A percentile compares a stretch with the other conserved stretches of the same genome.
Evolutionary conservation across 768 basidiomycete species (phyloP).

Genomic region (Xerocomus potaroensis): DNA sequence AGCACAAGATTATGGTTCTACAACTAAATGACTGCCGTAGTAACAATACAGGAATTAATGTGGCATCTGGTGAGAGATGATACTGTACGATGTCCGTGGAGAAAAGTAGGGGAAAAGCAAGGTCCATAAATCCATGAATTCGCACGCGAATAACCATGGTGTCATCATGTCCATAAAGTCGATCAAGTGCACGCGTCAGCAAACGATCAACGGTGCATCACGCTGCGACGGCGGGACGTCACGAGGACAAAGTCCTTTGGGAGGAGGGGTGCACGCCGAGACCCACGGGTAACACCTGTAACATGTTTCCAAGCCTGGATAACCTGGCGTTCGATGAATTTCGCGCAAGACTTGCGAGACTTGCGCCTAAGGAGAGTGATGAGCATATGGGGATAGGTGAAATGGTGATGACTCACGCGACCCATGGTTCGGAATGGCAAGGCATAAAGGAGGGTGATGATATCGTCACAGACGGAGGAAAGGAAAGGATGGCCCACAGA

Average conservation of each 20-base stretch:
- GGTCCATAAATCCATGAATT: conserved; percentile 1
- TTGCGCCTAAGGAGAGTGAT: conserved; percentile 15
- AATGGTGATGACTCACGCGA: conserved; percentile 4
- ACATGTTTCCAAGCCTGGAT: conserved; percentile 59
- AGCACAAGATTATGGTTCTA: not conserved
- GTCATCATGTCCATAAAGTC: not conserved
- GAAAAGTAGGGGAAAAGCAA: not conserved
- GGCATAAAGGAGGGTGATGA: conserved; percentile 3
- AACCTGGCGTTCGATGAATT: conserved; percentile 54
- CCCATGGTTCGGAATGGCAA: conserved; percentile 23
- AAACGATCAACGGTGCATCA: conserved; percentile 33
- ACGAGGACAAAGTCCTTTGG: conserved; percentile 61
- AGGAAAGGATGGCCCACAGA: conserved; percentile 27
- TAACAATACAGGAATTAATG: conserved; percentile 13
- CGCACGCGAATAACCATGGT: not conserved
- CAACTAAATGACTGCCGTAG: not conserved
- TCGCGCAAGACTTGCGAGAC: conserved; percentile 34
- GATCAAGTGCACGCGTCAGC: conserved; percentile 13
- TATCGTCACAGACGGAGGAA: conserved; percentile 27
- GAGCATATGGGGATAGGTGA: not conserved
- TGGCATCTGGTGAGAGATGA: not conserved
- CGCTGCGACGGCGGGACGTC: conserved; percentile 51
- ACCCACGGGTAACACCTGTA: conserved; percentile 49
- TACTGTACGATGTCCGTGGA: conserved; percentile 8
- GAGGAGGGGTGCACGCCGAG: conserved; percentile 48